Conservation (phyloP, 2,329 filamentous ascomycete genomes). For the Sporothrix curviconia region DNA sequence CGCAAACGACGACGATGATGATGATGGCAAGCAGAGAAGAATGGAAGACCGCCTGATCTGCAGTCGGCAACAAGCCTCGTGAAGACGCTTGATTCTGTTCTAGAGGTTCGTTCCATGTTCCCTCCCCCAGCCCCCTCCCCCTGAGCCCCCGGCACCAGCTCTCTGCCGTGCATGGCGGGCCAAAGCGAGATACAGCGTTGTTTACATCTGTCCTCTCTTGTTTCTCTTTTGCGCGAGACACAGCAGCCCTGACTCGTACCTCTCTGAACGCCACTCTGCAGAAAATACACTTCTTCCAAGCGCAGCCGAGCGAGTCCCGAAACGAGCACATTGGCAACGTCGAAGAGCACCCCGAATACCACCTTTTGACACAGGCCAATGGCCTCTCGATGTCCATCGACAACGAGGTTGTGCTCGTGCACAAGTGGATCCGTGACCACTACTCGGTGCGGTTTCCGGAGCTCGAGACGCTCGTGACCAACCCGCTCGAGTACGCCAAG, state of each 20-base stretch:
- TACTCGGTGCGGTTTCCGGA: slow-evolving; percentile 93
- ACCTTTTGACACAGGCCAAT: slow-evolving; percentile 81
- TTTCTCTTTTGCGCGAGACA: slow-evolving; percentile 33
- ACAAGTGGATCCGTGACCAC: slow-evolving; percentile 94
- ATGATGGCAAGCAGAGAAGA: slow-evolving; percentile 71
- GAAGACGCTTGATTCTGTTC: slow-evolving; percentile 70
- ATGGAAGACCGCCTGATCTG: slow-evolving; percentile 71
- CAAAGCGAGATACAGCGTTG: slow-evolving; percentile 33
- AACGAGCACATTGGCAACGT: slow-evolving; percentile 68
- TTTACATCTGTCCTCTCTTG: slow-evolving; percentile 53
- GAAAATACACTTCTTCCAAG: slow-evolving; percentile 76
- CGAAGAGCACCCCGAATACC: slow-evolving; percentile 88
- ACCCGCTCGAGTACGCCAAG: slow-evolving; percentile 90
- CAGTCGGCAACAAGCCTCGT: slow-evolving; percentile 73
- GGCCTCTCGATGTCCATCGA: slow-evolving; percentile 87
- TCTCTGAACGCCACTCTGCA: slow-evolving; percentile 46
- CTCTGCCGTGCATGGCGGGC: too few relatives aligned
- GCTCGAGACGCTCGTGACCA: slow-evolving; percentile 81
- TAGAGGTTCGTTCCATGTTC: slow-evolving; percentile 54
- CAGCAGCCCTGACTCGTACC: slow-evolving; percentile 57
- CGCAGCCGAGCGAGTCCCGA: slow-evolving; percentile 57
- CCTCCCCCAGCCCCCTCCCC: too few relatives aligned
- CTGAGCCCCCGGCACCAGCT: too few relatives aligned
- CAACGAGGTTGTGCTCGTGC: slow-evolving; percentile 83
- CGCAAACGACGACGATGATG: slow-evolving; percentile 47